These are phyloP conservation scores for Fonsecaea multimorphosa DNA, from an alignment of 2,329 filamentous ascomycete genomes.

Conservation along the genomic window DNA sequence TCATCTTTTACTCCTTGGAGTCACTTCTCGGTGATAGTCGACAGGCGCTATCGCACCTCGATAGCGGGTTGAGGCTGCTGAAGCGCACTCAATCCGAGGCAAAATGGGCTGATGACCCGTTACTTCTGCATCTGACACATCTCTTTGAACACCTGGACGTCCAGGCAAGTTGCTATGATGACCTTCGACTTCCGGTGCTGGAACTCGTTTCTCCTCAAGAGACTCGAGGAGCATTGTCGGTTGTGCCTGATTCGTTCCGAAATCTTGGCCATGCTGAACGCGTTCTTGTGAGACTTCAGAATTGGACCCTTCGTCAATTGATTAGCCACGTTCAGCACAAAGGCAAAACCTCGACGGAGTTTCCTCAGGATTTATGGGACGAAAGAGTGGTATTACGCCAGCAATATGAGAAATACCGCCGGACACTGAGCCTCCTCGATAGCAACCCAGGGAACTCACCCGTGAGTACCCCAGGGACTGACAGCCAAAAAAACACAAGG, in stretches of 20 bases:
- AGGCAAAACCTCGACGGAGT: slow-evolving; percentile 3
- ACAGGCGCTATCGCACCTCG: slow-evolving; percentile 40
- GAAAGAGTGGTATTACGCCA: slow-evolving; percentile 6
- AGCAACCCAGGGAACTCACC: neutral
- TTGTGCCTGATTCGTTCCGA: slow-evolving; percentile 10
- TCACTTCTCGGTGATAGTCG: slow-evolving; percentile 38
- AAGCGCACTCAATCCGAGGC: neutral
- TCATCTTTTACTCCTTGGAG: slow-evolving; percentile 41
- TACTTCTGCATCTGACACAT: neutral
- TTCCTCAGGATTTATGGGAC: slow-evolving; percentile 17
- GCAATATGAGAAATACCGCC: slow-evolving; percentile 17
- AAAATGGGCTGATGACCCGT: neutral
- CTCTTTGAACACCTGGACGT: slow-evolving; percentile 34
- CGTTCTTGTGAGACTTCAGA: slow-evolving; percentile 36
- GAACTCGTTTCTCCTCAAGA: slow-evolving; percentile 22
- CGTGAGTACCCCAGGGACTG: neutral
- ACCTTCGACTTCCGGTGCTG: slow-evolving; percentile 27
- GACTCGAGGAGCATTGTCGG: neutral
- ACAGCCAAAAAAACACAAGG: neutral
- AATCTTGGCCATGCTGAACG: slow-evolving; percentile 24
- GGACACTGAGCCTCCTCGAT: neutral
- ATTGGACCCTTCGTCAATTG: slow-evolving; percentile 39
- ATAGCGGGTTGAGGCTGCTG: slow-evolving; percentile 35
- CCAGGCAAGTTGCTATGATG: slow-evolving; percentile 38
- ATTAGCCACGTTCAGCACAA: slow-evolving; percentile 30